Conservation (phyloP, 23 red algal genomes). For the Chondrus crispus region DNA sequence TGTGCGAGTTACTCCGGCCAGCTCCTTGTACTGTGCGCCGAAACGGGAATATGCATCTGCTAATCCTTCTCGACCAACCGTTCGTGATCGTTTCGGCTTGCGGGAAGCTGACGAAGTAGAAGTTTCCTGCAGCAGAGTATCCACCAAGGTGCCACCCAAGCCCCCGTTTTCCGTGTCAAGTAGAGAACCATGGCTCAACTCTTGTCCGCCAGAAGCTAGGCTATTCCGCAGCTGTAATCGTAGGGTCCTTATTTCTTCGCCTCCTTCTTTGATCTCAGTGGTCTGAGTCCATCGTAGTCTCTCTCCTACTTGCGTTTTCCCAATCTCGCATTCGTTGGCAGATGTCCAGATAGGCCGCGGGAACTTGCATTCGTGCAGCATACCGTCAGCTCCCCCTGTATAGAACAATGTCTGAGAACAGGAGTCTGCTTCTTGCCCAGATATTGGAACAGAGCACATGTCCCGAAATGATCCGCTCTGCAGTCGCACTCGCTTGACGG, state of each 20-base stretch:
- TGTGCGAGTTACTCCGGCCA: conserved; percentile 12
- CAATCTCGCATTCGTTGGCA: background rate
- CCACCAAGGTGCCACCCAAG: too few relatives aligned
- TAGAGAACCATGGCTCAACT: background rate
- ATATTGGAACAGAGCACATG: conserved; percentile 26
- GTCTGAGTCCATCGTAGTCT: conserved; percentile 12
- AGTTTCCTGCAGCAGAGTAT: background rate
- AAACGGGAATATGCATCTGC: conserved; percentile 16
- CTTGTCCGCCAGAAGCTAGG: background rate
- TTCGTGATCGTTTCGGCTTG: too few relatives aligned
- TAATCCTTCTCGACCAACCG: too few relatives aligned
- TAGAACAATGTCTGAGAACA: conserved; percentile 20
- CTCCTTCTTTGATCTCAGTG: background rate
- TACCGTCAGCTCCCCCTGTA: conserved; percentile 45
- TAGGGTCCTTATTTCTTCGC: background rate
- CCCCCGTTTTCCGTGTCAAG: too few relatives aligned
- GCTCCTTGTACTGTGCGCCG: conserved; percentile 16
- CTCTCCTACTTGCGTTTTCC: background rate
- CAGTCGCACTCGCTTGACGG: conserved; percentile 26
- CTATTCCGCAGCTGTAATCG: too few relatives aligned
- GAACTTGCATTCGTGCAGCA: conserved; percentile 34
- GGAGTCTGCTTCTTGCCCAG: background rate
- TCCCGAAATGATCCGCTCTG: conserved; percentile 35
- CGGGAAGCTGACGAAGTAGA: too few relatives aligned
- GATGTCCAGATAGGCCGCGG: conserved; percentile 40